These are phyloP conservation scores for Coemansia biformis DNA, from an alignment of 192 early-diverging fungal species.

Conservation along the genomic window DNA sequence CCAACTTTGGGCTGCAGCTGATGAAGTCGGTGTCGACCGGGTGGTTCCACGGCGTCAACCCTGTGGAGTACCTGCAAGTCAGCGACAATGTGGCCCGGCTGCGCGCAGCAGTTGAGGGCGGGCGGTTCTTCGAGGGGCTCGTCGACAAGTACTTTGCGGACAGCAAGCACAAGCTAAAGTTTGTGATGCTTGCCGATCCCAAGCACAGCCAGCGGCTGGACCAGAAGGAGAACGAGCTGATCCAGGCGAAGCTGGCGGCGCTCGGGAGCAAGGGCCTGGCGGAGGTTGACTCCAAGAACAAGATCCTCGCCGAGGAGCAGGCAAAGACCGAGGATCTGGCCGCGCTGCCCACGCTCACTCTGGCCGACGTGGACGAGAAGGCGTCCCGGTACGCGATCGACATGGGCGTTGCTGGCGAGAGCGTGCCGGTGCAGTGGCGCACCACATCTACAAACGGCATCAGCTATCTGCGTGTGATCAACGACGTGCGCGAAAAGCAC, in stretches of 20 bases:
- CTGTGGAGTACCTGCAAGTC: conserved; percentile 74
- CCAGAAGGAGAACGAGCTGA: conserved; percentile 60
- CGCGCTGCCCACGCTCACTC: conserved; percentile 75
- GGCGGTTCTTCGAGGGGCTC: conserved; percentile 66
- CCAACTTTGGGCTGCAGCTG: conserved; percentile 79
- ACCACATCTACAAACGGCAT: conserved; percentile 83
- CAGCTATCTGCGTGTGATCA: conserved; percentile 77
- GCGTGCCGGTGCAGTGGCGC: conserved; percentile 68
- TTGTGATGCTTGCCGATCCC: conserved; percentile 75
- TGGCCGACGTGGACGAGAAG: conserved; percentile 64
- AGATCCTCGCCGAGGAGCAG: conserved; percentile 63
- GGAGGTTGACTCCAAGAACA: conserved; percentile 62
- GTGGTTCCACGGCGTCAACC: conserved; percentile 86
- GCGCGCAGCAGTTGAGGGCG: conserved; percentile 53
- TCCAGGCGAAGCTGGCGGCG: conserved; percentile 56
- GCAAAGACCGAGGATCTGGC: conserved; percentile 70
- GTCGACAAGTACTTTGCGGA: conserved; percentile 74
- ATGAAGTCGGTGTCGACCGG: conserved; percentile 71
- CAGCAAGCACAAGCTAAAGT: conserved; percentile 73
- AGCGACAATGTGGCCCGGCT: conserved; percentile 72
- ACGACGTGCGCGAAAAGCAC: conserved; percentile 58
- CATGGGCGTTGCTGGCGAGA: conserved; percentile 40
- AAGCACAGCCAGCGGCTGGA: conserved; percentile 57
- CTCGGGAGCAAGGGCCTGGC: conserved; percentile 61
- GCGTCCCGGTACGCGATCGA: conserved; percentile 55